Evolutionary conservation across 78 protist genomes (phyloP).

Genomic region (Speleostelium caveatum): DNA sequence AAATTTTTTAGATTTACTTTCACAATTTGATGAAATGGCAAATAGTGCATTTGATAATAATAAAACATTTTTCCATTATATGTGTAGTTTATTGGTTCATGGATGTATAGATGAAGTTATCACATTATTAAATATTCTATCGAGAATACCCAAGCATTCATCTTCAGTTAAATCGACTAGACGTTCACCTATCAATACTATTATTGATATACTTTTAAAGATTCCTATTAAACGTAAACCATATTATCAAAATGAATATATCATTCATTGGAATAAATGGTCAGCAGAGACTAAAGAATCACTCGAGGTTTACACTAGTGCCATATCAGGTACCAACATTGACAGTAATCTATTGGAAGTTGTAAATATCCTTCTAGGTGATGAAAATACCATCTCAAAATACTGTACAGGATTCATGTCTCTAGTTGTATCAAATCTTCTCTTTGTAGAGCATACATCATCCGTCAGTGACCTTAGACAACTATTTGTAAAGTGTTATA

Average conservation of each 20-base stretch:
- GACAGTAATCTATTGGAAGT: conserved; percentile 4
- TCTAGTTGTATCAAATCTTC: conserved; percentile 31
- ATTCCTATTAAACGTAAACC: conserved; percentile 32
- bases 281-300: conserved; percentile 6
- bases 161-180: conserved; percentile 8
- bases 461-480: conserved; percentile 29
- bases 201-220: conserved; percentile 15
- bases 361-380: conserved; percentile 7
- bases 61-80: not conserved
- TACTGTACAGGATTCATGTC: conserved; percentile 25
- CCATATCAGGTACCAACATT: not conserved
- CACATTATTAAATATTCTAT: not conserved
- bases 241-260: conserved; percentile 11
- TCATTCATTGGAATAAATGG: conserved; percentile 57
- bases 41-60: not conserved
- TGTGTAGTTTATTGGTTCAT: conserved; percentile 11
- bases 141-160: conserved; percentile 18
- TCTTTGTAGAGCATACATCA: conserved; percentile 23
- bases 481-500: conserved; percentile 34
- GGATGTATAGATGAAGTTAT: conserved; percentile 65
- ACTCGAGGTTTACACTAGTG: not conserved
- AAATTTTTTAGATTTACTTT: too few relatives aligned
- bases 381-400: not conserved
- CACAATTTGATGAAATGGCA: not conserved
- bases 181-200: conserved; percentile 41